Base-by-base conservation (phyloP, 23 red algal species). In the Gracilaria caudata region DNA sequence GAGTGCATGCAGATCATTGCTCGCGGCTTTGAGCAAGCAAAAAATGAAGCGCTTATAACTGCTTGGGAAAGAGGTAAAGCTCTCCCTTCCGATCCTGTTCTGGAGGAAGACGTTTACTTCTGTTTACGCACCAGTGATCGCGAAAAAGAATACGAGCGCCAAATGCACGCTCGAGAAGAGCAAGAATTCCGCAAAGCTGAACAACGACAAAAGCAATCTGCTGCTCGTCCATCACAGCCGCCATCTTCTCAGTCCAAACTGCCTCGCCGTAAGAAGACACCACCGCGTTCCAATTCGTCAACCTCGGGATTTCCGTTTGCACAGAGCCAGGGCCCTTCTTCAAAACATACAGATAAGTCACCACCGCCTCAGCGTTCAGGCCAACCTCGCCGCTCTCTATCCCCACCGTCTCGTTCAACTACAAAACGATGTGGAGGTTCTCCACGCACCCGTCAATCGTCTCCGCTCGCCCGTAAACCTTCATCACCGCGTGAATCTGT, bases 11-110 rank as follows among this genome's bases (percentile, higher is more conserved):
- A 80, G 46, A 80, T 80, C 43, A 80, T 63, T 49, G 41, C 51
- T 17, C 41, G 77, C 10, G 77, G 77, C 36, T 80, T 80, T 49
- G 49, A 80, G 0, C 77, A 80, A 80, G 77, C 53, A 60, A 59
- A 80, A 80, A 80, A 63, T 38, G 77, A 80, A 59, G 77, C 77
- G 23, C 77, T 80, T n/a, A 63, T 80, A 34, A 59, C 77, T 23
- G 77, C 51, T 25, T 80, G 51, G 77, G 77, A 35, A 80, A 2
- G 45, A 9, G 12, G 6, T 61, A 3, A 57, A 80, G 56, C 77
- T 23, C 7, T 80, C 45, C 49, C 77, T 0, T 23, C 23, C 20
- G 2, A 58, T 38, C 45, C 45, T 39, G 19, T 80, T 10, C 45
- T 80, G 26, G 45, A 80, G 33, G 33, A 28, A 37, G 51, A 80